Evolutionary conservation across 2,329 filamentous ascomycete genomes (phyloP).

Genomic region (Claviceps lovelessii): DNA sequence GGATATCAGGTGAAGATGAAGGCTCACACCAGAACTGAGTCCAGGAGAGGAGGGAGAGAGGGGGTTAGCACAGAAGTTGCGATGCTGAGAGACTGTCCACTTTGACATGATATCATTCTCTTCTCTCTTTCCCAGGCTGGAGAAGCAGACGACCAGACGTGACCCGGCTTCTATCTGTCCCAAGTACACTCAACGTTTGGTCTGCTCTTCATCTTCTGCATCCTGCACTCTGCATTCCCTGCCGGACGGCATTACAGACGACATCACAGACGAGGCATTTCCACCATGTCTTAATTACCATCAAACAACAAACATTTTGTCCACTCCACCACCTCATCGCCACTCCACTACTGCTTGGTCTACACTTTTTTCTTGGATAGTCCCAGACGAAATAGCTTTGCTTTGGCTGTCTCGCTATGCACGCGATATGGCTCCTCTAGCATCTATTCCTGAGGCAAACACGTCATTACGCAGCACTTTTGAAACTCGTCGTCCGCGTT

Average conservation of each 20-base stretch:
- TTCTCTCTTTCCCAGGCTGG: not conserved
- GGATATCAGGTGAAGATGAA: constrained; percentile 27
- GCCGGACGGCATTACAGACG: not conserved
- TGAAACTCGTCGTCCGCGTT: constrained; percentile 10
- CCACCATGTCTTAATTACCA: constrained; percentile 5
- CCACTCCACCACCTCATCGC: constrained; percentile 1
- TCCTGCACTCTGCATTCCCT: not conserved
- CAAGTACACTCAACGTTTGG: not conserved
- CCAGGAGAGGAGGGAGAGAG: not conserved
- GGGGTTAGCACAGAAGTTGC: not conserved
- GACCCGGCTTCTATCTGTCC: not conserved
- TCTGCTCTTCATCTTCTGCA: not conserved
- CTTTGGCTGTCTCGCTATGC: constrained; percentile 2
- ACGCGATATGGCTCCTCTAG: constrained; percentile 15
- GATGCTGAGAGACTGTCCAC: not conserved
- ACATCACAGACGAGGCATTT: constrained; percentile 1
- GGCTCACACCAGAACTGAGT: not conserved
- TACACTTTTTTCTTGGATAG: constrained; percentile 12
- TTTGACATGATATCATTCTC: not conserved
- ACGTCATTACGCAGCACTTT: constrained; percentile 9
- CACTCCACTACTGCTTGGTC: not conserved
- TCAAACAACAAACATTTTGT: constrained; percentile 1
- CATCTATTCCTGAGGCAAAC: constrained; percentile 15
- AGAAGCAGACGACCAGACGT: not conserved
- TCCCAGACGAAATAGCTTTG: constrained; percentile 9